Base-by-base conservation (phyloP, 2,329 filamentous ascomycete species). In the Xylaria hypoxylon region DNA sequence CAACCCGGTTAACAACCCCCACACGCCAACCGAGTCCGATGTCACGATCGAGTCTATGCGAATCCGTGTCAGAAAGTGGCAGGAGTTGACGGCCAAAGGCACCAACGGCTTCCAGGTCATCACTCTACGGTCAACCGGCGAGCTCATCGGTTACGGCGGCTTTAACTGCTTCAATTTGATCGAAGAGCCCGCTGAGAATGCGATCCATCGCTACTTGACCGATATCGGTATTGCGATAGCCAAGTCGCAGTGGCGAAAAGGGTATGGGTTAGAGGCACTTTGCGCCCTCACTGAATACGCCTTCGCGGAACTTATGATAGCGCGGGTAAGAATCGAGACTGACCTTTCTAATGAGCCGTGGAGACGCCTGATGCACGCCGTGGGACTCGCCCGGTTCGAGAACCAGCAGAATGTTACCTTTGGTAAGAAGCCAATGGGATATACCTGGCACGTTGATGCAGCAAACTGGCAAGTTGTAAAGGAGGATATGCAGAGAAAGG, bases 161-260 rank as follows among this genome's bases (percentile, higher is more conserved):
- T 33, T 40, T 19, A 44, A 60, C 11, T 44, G 10, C 58, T 60
- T 53, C 7, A 19, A 52, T 24, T 10, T 24, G 15, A 53, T 53
- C 3, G 35, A 52, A 33, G 35, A 52, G 24, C 44, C 19, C 2
- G 22, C 13, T 11, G 33, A 51, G 15, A 60, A 40, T 17, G 22
- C n/a, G 17, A n/a, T 24, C 10, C 15, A 47, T 44, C 24, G n/a
- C 26, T 26, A 45, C 48, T 24, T 44, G 24, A 24, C 31, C n/a
- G 50, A 57, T n/a, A 44, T 56, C 42, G 33, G 42, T n/a, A 44
- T 24, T 42, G 17, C 22, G n/a, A 61, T 51, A 35, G 52, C 38
- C 2, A 24, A 52, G 15, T 52, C 53, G 26, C 45, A 15, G 8
- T 42, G n/a, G 52, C 2, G 19, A 33, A 58, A 62, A 5, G 50